These are phyloP conservation scores for Talaromyces sp. DNA, from an alignment of 2,329 filamentous ascomycete genomes.

Conservation along the genomic window DNA sequence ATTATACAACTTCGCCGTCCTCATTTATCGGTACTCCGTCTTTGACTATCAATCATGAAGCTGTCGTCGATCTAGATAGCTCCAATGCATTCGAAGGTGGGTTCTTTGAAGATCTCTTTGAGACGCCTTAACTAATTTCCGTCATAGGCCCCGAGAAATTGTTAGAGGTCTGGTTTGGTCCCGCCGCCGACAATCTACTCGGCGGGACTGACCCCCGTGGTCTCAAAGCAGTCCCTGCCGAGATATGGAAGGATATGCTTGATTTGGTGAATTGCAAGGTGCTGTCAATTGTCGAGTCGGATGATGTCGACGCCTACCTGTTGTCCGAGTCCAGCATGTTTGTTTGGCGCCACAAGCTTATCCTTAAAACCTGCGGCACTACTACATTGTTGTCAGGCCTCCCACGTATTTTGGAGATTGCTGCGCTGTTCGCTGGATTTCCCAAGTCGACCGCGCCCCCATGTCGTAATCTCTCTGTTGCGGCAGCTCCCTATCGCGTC, in stretches of 20 bases:
- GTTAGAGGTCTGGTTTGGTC: constrained; percentile 95
- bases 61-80: constrained; percentile 88
- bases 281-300: constrained; percentile 86
- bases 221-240: constrained; percentile 78
- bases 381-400: constrained; percentile 89
- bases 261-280: constrained; percentile 99
- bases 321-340: constrained; percentile 99
- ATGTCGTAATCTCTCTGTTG: constrained; percentile 65
- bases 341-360: constrained; percentile 98
- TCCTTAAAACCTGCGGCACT: constrained; percentile 96
- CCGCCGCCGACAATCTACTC: constrained; percentile 71
- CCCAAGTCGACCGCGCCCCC: constrained; percentile 70
- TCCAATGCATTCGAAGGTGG: constrained; percentile 92
- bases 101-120: constrained; percentile 21
- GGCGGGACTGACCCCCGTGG: constrained; percentile 69
- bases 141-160: constrained; percentile 84
- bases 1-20: constrained; percentile 80
- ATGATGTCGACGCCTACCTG: constrained; percentile 92
- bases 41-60: constrained; percentile 94
- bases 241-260: constrained; percentile 94
- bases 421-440: constrained; percentile 83
- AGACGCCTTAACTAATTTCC: constrained; percentile 25
- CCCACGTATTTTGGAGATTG: constrained; percentile 88
- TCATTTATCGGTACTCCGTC: constrained; percentile 76
- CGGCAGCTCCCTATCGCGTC: constrained; percentile 87